Evolutionary conservation across 140 eudicot species (phyloP), one percentile per base, ranked within the genome.

Genomic region (Bidens hawaiensis): DNA sequence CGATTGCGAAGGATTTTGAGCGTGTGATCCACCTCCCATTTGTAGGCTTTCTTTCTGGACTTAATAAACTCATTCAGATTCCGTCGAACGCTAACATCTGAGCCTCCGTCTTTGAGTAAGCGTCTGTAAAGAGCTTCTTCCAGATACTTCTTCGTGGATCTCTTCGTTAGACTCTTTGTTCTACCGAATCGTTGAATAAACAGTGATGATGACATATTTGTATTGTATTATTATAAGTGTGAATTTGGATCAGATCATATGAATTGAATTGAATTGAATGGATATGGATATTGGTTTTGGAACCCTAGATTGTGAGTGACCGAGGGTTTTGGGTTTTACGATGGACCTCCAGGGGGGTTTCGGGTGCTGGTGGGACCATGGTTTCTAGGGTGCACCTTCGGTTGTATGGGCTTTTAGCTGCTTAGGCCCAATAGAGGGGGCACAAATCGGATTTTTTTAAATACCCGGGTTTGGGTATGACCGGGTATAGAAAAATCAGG

Each of bases 1-100:
- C 95, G 95, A 52, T 60, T 38, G 30, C 99, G 95, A 19, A 93
- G 89, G 56, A 79, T 28, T 83, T 85, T 85, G 68, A 93, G 73
- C 1, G 97, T 70, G 46, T 77, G 82, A 60, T 87, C 99, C 33
- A 88, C 96, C 53, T 93, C 99, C 99, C 99, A 93, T 75, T 93
- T 93, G 52, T 62, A 93, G 15, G 86, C 99, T 19, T 76, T 60
- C 67, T 93, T 88, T 17, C 56, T 77, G 14, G 78, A 74, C 55
- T 78, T 82, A 62, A 88, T 62, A 69, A 93, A 93, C 48, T 66
- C 58, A 60, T 93, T 88, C 71, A 88, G 63, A 33, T 77, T 81
- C 52, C 70, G 84, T 45, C 94, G 65, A 22, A 93, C 85, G 15
- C 62, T 81, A 24, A 75, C 49, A 62, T 80, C 95, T 16, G 85